Conservation (phyloP, 805 yeast species). For the Kazachstania taianensis region DNA sequence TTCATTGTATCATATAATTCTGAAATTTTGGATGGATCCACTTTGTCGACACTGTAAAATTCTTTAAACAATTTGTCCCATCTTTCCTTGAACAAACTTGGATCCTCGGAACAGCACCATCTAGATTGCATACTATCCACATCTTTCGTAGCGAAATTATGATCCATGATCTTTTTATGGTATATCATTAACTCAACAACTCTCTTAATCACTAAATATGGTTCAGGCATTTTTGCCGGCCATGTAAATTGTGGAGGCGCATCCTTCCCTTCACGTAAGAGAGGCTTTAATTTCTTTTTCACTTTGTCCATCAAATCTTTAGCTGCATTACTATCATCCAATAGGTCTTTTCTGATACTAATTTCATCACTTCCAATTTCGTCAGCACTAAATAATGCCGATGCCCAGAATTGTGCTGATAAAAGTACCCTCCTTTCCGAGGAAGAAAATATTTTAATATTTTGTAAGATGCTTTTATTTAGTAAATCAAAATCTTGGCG, state of each 20-base stretch:
- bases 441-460: constrained; percentile 79
- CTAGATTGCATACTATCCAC: constrained; percentile 57
- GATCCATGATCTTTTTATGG: constrained; percentile 73
- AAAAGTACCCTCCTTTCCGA: constrained; percentile 93
- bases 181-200: constrained; percentile 94
- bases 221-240: constrained; percentile 98
- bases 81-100: constrained; percentile 79
- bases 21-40: constrained; percentile 93
- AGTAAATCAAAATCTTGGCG: constrained; percentile 83
- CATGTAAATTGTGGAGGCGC: constrained; percentile 97
- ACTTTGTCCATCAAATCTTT: constrained; percentile 96
- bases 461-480: constrained; percentile 74
- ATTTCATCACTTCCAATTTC: constrained; percentile 69
- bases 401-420: constrained; percentile 80
- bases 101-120: constrained; percentile 98
- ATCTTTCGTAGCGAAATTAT: constrained; percentile 61
- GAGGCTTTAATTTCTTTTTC: constrained; percentile 88
- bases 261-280: constrained; percentile 88
- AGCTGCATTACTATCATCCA: constrained; percentile 97
- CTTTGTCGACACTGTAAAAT: constrained; percentile 85
- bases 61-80: constrained; percentile 96
- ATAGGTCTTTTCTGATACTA: constrained; percentile 74
- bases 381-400: constrained; percentile 63
- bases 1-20: constrained; percentile 98
- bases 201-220: constrained; percentile 83